A percentile compares a stretch with the other conserved stretches of the same genome.
phyloP scores from a whole-genome alignment of 2,329 filamentous ascomycete genomes.

The Paramyrothecium roridum region DNA sequence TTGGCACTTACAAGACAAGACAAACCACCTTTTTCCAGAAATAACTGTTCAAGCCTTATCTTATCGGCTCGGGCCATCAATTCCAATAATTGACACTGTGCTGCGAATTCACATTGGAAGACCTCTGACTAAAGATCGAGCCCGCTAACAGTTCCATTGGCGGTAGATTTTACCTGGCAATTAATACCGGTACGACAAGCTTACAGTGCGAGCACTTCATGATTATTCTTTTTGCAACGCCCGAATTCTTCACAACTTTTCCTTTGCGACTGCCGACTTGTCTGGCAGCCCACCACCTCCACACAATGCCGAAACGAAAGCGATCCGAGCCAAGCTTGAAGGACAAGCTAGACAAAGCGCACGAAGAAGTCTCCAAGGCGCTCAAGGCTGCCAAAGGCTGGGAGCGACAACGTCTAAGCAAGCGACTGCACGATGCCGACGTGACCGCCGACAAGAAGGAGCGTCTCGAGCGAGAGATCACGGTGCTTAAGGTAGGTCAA shows the following conservation, averaged over 20 bases:
- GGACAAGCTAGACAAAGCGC: constrained; percentile 49
- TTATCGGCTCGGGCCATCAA: not conserved
- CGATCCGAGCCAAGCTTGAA: constrained; percentile 43
- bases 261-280: no score
- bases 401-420: constrained; percentile 73
- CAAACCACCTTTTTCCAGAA: not conserved
- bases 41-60: not conserved
- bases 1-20: not conserved
- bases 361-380: constrained; percentile 61
- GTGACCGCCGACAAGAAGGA: constrained; percentile 45
- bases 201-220: no score
- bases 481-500: constrained; percentile 47
- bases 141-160: no score
- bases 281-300: not conserved
- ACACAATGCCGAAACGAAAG: constrained; percentile 57
- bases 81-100: not conserved
- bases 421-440: constrained; percentile 48
- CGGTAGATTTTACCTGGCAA: no score
- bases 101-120: no score
- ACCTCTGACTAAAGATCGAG: no score
- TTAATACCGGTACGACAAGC: no score
- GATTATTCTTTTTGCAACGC: no score
- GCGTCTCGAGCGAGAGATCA: constrained; percentile 60
- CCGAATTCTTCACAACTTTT: no score
- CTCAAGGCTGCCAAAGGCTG: constrained; percentile 73